Base-by-base conservation (phyloP, 2,329 filamentous ascomycete species). In the Harringtonia lauricola region DNA sequence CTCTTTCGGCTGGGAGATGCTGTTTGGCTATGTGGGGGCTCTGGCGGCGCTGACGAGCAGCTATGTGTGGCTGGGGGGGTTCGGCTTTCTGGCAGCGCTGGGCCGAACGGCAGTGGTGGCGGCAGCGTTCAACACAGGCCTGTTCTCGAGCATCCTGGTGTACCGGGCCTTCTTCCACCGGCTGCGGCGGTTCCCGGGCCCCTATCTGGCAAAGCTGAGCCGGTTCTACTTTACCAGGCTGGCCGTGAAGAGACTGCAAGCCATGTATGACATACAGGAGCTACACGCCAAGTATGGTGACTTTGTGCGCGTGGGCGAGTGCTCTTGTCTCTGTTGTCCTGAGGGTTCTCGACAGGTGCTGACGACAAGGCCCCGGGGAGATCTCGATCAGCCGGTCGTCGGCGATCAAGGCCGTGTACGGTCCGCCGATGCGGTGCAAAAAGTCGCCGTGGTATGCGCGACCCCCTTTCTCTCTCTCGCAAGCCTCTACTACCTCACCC, bases 401-500 rank as follows among this genome's bases (percentile, higher is more conserved):
- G 3, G 40, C 39, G 8, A 31, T 47, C 21, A 26, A 24, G 18
- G n/a, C 36, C 18, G 42, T 44, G 8, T 44, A 44, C 38, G 42
- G 39, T 4, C 39, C 39, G 19, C 19, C 21, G 6, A 35, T 30
- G n/a, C 41, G 33, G 14, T 47, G 34, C 42, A 43, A 29, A 19
- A 42, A 39, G 30, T 30, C 24, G n/a, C 28, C 46, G 13, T 45
- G 39, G 42, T 46, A 46, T 21, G 19, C 17, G 30, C 28, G 13
- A 3, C 9, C 6, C 9, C 30, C 10, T n/a, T 9, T 38, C 22
- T 9, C 22, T 28, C 12, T 17, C 13, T 3, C 2, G 7, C n/a
- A 18, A 52, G 67, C 8, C 64, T 71, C 52, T 68, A 64, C 48
- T 45, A 52, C 29, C 41, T 58, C 3, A 47, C 44, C 10, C 36